Evolutionary conservation across 345 rosid species (phyloP), one percentile per base, ranked within the genome.

Genomic region (Rhodamnia rubescens): DNA sequence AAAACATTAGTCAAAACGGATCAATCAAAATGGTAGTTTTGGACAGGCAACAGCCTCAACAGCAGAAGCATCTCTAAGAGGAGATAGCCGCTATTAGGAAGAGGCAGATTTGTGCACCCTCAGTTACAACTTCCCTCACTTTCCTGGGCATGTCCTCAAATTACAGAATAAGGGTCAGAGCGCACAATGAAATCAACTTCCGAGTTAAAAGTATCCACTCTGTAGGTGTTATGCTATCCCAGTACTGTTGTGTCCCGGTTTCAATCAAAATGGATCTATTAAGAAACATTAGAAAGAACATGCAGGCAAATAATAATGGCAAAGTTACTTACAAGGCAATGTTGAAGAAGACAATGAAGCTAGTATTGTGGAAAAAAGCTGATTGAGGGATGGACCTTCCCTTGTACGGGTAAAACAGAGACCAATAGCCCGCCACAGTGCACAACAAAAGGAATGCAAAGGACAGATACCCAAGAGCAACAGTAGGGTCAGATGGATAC

Each of bases 401-500:
- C 87, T 93, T 92, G 92, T 95, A 95, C 56, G 98, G 93, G 47
- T 93, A 90, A 90, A 96, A 93, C 86, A 95, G 92, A 74, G 98
- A 90, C 51, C 87, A 58, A 88, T 89, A 92, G 2, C 98, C 98
- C 6, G 89, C 95, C 22, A 81, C 82, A 4, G 95, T 85, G 52
- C 92, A 87, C 13, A 92, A 88, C 5, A 91, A 22, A 61, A 96
- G 98, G 86, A 94, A 96, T 11, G 86, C 93, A 82, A 95, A 91
- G n/a, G 98, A 95, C 51, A 96, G 89, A 86, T 92, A 95, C 29
- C 98, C 98, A 85, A 95, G 90, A 51, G 80, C 90, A 47, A 96
- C 96, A 9, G 93, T 87, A 8, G 97, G 96, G 90, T 96, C 98
- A 22, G 93, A 89, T 82, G 96, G 94, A 89, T 95, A 96, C 87